Base-by-base conservation (phyloP, 1,284 basidiomycete genomes). In the Tetrapyrgos nigripes region DNA sequence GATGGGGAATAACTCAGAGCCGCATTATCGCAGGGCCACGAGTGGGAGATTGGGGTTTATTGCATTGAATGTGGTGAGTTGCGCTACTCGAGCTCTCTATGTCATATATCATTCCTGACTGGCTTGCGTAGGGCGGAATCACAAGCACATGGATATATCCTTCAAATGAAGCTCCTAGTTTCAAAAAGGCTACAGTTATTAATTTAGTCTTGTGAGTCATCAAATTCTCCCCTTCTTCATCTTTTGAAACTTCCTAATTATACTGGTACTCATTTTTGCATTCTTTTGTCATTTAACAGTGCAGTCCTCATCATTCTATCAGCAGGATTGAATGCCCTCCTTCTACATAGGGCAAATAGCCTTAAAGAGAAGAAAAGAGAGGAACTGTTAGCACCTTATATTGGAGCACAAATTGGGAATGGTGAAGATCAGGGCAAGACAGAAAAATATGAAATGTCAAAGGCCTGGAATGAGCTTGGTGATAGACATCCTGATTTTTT, bases 1-100 rank as follows among this genome's bases (percentile, higher is more conserved):
- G 77, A 54, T 68, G 40, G 67, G 79, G 17, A 81, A 81, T 65
- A 83, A 83, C 66, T 75, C 78, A 28, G 70, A 75, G 1, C 77
- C 77, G 5, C 73, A 78, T 62, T 68, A 74, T 61, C 68, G 76
- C 40, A 73, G 79, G 21, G 76, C 77, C 6, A 80, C 82, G 0
- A 71, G 73, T 5, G 64, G 83, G 26, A 77, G 75, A 2, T 52
- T 78, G 8, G 77, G 70, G 0, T 77, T 79, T 52, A 69, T 77
- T 31, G 58, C 53, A 17, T 51, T 54, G 17, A 60, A 60, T 24
- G 24, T 54, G 17, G 57, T 59, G 26, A 46, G 46, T n/a, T n/a
- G n/a, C n/a, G n/a, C n/a, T n/a, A n/a, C n/a, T n/a, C n/a, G n/a
- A n/a, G n/a, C n/a, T n/a, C n/a, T n/a, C n/a, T n/a, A n/a, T n/a